Evolutionary conservation across 192 early-diverging fungal genomes (phyloP), one percentile per base, ranked within the genome.

Genomic region (Diversispora epigaea): DNA sequence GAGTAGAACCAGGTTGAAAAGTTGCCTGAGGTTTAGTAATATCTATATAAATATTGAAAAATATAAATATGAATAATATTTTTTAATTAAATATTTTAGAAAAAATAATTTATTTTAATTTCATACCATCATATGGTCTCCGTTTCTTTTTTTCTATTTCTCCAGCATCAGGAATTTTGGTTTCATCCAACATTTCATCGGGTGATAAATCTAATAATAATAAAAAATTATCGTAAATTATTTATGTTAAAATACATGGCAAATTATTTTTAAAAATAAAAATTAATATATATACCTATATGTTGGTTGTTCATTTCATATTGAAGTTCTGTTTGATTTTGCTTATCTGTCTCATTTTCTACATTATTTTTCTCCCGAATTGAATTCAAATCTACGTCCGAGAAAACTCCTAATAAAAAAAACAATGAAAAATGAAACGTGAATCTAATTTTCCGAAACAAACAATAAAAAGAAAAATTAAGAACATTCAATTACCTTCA

Each of bases 1-100:
- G 87, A 4, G 95, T 96, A 9, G 95, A 81, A 6, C 94, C 95
- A 25, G 96, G 88, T 71, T 99, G 96, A 76, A 99, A 95, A 40
- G 86, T 76, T n/a, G 82, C 81, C 69, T 93, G 90, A 25, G 80
- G 66, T 44, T 57, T 73, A 68, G 78, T 80, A 45, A 67, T 75
- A 6, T 49, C 58, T 22, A 43, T n/a, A 44, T 44, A 43, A 64
- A n/a, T 64, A 60, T 8, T 52, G 7, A 32, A 2, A 32, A 32
- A 32, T 32, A 32, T 1, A 32, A 32, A 54, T 17, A 54, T 54
- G 0, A 54, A 54, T 54, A 54, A 17, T 17, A 54, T 54, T 54
- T 14, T 0, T 49, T 49, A 49, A 49, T 14, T 49, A 49, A 11
- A 11, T 49, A 49, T 49, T 49, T 49, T 17, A 54, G 4, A 14